Evolutionary conservation across 108 stramenopile species (phyloP), one percentile per base, ranked within the genome.

Genomic region (Cylindrotheca closterium): DNA sequence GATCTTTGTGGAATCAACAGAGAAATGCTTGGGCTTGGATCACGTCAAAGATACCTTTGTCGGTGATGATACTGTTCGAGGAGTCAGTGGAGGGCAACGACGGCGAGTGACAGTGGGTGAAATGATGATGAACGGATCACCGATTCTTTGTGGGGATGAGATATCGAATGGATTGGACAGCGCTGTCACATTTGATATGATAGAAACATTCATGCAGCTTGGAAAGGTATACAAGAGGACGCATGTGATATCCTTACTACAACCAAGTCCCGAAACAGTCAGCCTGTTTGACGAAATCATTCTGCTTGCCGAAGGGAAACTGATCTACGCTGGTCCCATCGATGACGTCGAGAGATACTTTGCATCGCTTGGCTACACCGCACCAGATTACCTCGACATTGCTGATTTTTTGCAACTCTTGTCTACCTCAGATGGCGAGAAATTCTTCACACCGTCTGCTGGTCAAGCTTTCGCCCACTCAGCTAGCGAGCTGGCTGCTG

Each of bases 211-310:
- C 31, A 49, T 48, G 22, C 64, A 74, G 10, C 50, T 68, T 22
- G 57, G 66, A 34, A 82, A 32, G 70, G 67, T 27, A 48, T 45
- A 51, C 65, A 78, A 79, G 67, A 85, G 53, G 42, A 67, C 85
- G 2, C 72, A 84, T 23, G 77, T 96, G 7, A 78, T 95, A 8
- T 81, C 90, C n/a, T 82, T 98, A 30, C 71, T 96, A 1, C 97
- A 98, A 67, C 94, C 97, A 22, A 82, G 91, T n/a, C 95, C 93
- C 5, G 96, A 97, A 61, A 92, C 91, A 17, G 92, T 95, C 52
- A 83, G 83, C 31, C 74, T 96, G 47, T 96, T 96, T 68, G 93
- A 95, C 49, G 77, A 96, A 22, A 68, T 95, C 18, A 79, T 98
- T 60, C 67, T 98, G 24, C 53, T 88, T 27, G 80, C 85, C 28